Evolutionary conservation across 2,329 filamentous ascomycete species (phyloP), one percentile per base, ranked within the genome.

Genomic region (Beauveria brongniartii): DNA sequence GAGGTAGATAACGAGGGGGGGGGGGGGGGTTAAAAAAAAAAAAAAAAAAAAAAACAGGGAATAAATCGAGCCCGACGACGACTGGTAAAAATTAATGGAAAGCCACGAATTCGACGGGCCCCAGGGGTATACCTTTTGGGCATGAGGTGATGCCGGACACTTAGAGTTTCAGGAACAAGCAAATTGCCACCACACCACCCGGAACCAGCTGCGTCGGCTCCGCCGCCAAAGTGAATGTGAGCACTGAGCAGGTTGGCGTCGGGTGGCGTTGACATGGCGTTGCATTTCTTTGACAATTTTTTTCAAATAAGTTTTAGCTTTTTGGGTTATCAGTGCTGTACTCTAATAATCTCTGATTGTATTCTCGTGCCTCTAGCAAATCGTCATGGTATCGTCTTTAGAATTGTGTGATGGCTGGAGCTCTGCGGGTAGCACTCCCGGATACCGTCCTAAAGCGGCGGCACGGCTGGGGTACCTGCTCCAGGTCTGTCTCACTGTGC

Each of bases 401-500:
- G 22, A 20, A 37, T 14, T 14, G 34, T 37, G 30, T 14, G 30
- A 6, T 51, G 48, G 26, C 48, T 14, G 24, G 9, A 10, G 28
- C 14, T 10, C 22, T 40, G 34, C 47, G 55, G 55, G 55, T 58
- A 58, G 34, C 22, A 12, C 46, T 58, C 55, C 55, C 55, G 55
- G 24, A 18, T 34, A 3, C 20, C 28, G 2, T 2, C 14, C 24
- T 58, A 58, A 51, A 51, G 55, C 55, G 46, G 55, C 55, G 55
- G 7, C 24, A 30, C 18, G n/a, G 46, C 37, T 51, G 55, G 55
- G 46, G 55, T 58, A 37, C 26, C 41, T 56, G 54, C 20, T 26
- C 51, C 53, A 43, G 41, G 55, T 16, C 18, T 55, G 55, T 58
- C 46, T 58, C 55, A 58, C 55, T 40, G 28, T 37, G 34, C 34